These are phyloP conservation scores for Conringia planisiliqua DNA, from an alignment of 345 rosid species.

Conservation along the genomic window DNA sequence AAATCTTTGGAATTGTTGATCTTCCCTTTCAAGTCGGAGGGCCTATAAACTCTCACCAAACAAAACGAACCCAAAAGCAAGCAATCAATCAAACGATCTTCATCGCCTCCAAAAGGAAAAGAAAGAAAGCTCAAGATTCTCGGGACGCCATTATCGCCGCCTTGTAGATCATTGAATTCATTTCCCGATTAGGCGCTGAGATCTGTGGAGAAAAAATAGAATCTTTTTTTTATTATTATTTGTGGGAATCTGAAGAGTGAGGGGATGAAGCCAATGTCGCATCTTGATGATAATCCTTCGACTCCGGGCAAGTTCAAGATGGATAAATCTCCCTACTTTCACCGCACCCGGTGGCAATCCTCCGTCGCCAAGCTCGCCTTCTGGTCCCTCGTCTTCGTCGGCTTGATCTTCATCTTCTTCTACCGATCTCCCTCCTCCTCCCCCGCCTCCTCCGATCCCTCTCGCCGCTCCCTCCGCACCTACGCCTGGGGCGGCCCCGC, in stretches of 20 bases:
- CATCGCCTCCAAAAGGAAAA: neutral
- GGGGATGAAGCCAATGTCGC: conserved; percentile 59
- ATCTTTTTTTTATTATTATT: no score
- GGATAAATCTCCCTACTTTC: conserved; percentile 67
- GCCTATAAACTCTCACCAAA: conserved; percentile 33
- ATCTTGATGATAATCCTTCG: conserved; percentile 72
- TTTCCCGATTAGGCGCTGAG: neutral
- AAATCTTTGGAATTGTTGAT: conserved; percentile 12
- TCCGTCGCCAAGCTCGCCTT: conserved; percentile 79
- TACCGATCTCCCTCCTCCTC: conserved; percentile 68
- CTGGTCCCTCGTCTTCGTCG: conserved; percentile 79
- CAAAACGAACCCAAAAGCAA: conserved; percentile 14
- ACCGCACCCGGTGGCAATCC: conserved; percentile 69
- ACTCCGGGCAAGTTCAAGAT: conserved; percentile 97
- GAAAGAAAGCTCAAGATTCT: conserved; percentile 38
- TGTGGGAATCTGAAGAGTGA: neutral
- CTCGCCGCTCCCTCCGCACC: conserved; percentile 38
- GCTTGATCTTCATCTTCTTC: conserved; percentile 76
- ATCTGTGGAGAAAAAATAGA: neutral
- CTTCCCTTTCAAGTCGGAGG: conserved; percentile 8
- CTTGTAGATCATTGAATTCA: neutral
- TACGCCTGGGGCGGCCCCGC: conserved; percentile 33
- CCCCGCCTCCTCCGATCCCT: conserved; percentile 34
- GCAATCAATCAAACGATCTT: neutral
- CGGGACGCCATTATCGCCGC: conserved; percentile 13